Base-by-base conservation (phyloP, 2,329 filamentous ascomycete species). In the Orbilia blumenaviensis region DNA sequence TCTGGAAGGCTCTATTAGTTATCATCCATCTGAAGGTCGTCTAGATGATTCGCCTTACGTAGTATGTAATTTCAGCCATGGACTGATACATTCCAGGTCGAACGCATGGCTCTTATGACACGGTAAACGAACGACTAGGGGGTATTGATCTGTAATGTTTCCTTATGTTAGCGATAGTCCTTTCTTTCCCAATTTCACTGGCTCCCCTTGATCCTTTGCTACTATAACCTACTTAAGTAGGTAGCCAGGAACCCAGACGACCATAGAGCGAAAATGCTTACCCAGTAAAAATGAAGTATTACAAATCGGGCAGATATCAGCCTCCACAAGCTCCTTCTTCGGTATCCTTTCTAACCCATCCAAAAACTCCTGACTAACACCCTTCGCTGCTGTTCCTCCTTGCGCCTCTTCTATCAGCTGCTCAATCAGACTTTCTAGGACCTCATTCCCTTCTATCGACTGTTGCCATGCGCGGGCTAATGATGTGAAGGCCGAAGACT, bases 251-350 rank as follows among this genome's bases (percentile, higher is more conserved):
- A n/a, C n/a, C n/a, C n/a, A n/a, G n/a, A n/a, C n/a, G n/a, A n/a
- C n/a, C n/a, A n/a, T n/a, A n/a, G n/a, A 46, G 46, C 21, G 10
- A 38, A 27, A 66, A 48, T 23, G 12, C 23, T 25, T 29, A 78
- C 78, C 78, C 54, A 78, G 61, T 8, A 80, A 46, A 60, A 80
- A 80, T 10, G 71, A 58, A 8, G 77, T 78, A 64, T 79, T 79
- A 41, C 79, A 80, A 25, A 80, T 80, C 52, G 74, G 78, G 56
- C 79, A 80, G 62, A 76, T 71, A 73, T 80, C 79, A 18, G 73
- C 78, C 77, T 78, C 75, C 48, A 79, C 79, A 1, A 80, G 64
- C 42, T 77, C 74, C 60, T 75, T 78, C 69, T 73, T 79, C 27
- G 78, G 68, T 32, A 80, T 71, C 34, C 79, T 76, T n/a, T 80